A percentile compares a stretch with the other conserved stretches of the same genome.
Conservation (phyloP, 2,329 filamentous ascomycete species). For the Aspergillus floridensis region DNA sequence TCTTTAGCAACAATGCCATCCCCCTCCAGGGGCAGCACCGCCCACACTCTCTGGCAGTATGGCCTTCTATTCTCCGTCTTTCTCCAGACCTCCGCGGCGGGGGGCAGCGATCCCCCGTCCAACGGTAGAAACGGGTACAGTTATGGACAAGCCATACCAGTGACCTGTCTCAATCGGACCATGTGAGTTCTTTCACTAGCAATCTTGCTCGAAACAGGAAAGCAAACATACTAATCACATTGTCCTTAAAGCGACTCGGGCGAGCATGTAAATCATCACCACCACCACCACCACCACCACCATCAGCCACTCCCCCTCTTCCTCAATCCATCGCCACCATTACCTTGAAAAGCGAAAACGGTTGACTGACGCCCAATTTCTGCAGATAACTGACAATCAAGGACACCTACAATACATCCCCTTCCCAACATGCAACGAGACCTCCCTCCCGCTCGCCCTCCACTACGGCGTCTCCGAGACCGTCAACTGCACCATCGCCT, state of each 20-base stretch:
- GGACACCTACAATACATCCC: constrained; percentile 89
- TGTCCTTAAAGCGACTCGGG: constrained; percentile 26
- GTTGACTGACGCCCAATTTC: background rate
- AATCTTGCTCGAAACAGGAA: background rate
- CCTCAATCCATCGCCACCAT: background rate
- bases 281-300: background rate
- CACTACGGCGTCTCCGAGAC: constrained; percentile 73
- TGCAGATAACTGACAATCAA: constrained; percentile 67
- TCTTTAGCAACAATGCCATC: constrained; percentile 10
- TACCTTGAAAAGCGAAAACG: background rate
- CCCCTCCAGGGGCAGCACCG: constrained; percentile 2
- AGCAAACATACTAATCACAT: background rate
- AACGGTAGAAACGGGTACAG: constrained; percentile 32
- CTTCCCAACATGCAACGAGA: constrained; percentile 89
- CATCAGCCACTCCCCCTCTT: background rate
- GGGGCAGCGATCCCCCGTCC: constrained; percentile 20
- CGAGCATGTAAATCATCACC: constrained; percentile 27
- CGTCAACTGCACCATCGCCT: constrained; percentile 52
- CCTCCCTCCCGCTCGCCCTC: constrained; percentile 75
- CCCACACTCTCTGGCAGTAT: constrained; percentile 9
- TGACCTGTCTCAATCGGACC: constrained; percentile 72
- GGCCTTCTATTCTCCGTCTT: constrained; percentile 19
- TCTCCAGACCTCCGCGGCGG: constrained; percentile 24
- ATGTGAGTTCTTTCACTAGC: constrained; percentile 52
- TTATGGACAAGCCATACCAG: constrained; percentile 62